Evolutionary conservation across 495 filamentous ascomycete genomes (phyloP), one percentile per base, ranked within the genome.

Genomic region (Astrocystis sublimbata): DNA sequence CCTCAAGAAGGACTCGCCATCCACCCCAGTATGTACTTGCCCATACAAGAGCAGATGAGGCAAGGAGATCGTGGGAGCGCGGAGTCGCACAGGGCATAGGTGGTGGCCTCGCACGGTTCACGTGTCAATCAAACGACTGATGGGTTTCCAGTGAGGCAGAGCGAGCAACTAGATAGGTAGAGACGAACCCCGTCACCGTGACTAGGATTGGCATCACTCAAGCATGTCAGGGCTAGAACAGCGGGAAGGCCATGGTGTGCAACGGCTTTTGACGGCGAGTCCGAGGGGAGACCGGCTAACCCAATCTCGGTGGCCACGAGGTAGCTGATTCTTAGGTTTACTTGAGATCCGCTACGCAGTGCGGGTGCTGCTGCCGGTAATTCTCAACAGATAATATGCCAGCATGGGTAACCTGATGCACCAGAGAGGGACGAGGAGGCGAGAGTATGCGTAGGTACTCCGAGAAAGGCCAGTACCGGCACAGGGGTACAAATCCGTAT

Each of bases 81-180:
- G 40, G 47, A 31, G 30, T 21, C n/a, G 43, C 30, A 51, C 46
- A 28, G 30, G 30, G 52, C 17, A 15, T 40, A 21, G 21, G 6
- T n/a, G n/a, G n/a, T n/a, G n/a, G n/a, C n/a, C 51, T 62, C 42
- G 31, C 60, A 56, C 51, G 60, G 50, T 56, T 55, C 60, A 45
- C 51, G 47, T 56, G 60, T 41, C 23, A 62, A 62, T 62, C 60
- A 62, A 62, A 62, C 60, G 19, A 35, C 13, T 26, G 31, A 49
- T 43, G 51, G 59, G 28, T 40, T 4, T 23, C 10, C 36, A 55
- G 47, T 38, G 50, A 61, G 49, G 49, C 58, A 38, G 54, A 46
- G 40, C 31, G 49, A 30, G 51, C n/a, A n/a, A n/a, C n/a, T n/a
- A n/a, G n/a, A n/a, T n/a, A n/a, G n/a, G n/a, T n/a, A 55, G 40